A percentile compares a stretch with the other conserved stretches of the same genome.
These are phyloP conservation scores for Alternaria viburni DNA, from an alignment of 2,329 filamentous ascomycete genomes.

Conservation along the genomic window DNA sequence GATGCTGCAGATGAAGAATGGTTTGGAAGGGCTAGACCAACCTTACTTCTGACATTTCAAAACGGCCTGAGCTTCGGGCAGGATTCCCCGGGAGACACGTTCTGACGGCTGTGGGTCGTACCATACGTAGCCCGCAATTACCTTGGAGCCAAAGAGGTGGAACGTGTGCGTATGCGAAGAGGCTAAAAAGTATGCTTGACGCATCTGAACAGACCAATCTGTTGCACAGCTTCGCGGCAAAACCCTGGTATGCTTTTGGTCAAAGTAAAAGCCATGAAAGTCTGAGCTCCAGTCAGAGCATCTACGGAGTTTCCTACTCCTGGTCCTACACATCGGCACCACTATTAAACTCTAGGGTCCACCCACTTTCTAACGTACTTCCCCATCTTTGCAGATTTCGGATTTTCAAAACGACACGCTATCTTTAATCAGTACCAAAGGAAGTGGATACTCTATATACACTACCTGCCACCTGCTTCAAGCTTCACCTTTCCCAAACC, in stretches of 20 bases:
- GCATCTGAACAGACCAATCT: slow-evolving; percentile 35
- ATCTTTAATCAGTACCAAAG: neutral
- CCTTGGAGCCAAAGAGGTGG: slow-evolving; percentile 31
- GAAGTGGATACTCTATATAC: neutral
- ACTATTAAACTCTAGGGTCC: slow-evolving; percentile 30
- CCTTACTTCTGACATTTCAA: slow-evolving; percentile 27
- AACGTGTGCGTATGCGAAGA: slow-evolving; percentile 39
- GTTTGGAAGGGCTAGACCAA: slow-evolving; percentile 32
- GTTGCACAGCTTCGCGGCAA: slow-evolving; percentile 35
- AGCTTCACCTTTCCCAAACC: neutral
- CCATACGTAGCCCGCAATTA: slow-evolving; percentile 19
- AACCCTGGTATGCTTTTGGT: slow-evolving; percentile 24
- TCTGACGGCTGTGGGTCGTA: slow-evolving; percentile 31
- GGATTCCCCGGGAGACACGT: slow-evolving; percentile 35
- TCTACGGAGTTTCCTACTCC: slow-evolving; percentile 36
- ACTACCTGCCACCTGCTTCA: neutral
- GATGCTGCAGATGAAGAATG: slow-evolving; percentile 32
- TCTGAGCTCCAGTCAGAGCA: slow-evolving; percentile 31
- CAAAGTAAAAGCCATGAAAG: slow-evolving; percentile 23
- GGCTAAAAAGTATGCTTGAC: slow-evolving; percentile 31
- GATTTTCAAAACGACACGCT: neutral
- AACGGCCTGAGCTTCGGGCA: slow-evolving; percentile 39
- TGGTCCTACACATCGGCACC: slow-evolving; percentile 16
- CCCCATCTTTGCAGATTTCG: slow-evolving; percentile 1
- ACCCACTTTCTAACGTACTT: slow-evolving; percentile 13